A percentile compares a stretch with the other conserved stretches of the same genome.
Conservation (phyloP, 1,284 basidiomycete genomes). For the Melanopsichium pennsylvanicum region DNA sequence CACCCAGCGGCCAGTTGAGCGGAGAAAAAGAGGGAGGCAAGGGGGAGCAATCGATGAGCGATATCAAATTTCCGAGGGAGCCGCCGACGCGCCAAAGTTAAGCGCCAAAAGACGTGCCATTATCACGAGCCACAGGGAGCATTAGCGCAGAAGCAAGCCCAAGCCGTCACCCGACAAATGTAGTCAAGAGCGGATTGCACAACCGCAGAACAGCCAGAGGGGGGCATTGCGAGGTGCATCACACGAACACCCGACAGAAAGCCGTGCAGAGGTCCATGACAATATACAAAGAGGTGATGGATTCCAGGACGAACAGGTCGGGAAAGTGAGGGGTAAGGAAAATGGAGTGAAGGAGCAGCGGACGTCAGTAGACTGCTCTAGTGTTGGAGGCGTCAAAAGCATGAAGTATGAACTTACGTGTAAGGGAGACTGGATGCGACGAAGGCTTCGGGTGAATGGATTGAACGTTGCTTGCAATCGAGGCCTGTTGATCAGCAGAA, state of each 20-base stretch:
- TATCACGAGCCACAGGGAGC: constrained; percentile 17
- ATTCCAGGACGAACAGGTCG: neutral
- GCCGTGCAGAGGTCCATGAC: neutral
- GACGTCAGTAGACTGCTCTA: too few species aligned
- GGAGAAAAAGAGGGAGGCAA: neutral
- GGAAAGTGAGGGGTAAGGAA: neutral
- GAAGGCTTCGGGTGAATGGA: constrained; percentile 5
- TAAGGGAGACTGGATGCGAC: constrained; percentile 1
- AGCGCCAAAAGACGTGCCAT: constrained; percentile 26
- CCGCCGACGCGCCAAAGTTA: constrained; percentile 10
- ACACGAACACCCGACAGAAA: neutral
- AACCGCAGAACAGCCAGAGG: neutral
- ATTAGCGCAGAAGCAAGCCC: constrained; percentile 3
- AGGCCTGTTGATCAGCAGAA: constrained; percentile 4
- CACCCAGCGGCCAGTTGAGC: neutral
- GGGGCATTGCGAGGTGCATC: neutral
- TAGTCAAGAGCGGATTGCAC: neutral
- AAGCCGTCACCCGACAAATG: neutral
- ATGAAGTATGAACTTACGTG: constrained; percentile 19
- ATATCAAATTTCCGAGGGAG: constrained; percentile 26
- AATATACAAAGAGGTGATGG: neutral
- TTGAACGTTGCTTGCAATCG: constrained; percentile 9
- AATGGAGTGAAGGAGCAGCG: too few species aligned
- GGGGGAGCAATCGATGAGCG: constrained; percentile 20
- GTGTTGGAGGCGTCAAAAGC: too few species aligned